Base-by-base conservation (phyloP, 208 protist species). In the Crithidia fasciculata region DNA sequence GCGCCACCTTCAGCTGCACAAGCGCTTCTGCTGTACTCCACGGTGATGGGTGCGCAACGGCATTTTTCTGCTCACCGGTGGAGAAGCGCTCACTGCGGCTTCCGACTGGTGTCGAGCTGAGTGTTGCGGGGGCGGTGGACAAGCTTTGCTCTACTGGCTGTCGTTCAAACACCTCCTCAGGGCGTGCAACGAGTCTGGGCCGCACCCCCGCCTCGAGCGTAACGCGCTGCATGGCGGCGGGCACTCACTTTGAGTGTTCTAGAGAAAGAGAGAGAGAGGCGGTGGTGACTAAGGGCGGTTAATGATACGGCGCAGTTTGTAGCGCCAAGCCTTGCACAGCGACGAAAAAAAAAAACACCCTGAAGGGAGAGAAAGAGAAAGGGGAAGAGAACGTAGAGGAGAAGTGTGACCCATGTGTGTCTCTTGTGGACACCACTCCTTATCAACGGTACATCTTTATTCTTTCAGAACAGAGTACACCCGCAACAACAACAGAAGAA, bases 11-110 rank as follows among this genome's bases (percentile, higher is more conserved):
- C 10, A 69, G 64, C 64, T 69, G 64, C 13, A 69, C 6, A 3
- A 69, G 64, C 4, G 64, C 64, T 28, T 57, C 64, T 28, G 64
- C 64, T 3, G 64, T 52, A 19, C 49, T 59, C 64, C 64, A 69
- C 4, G 49, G 39, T 3, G 4, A 9, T 5, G 8, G 45, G 12
- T 13, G 7, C 52, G 2, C 40, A 13, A 40, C 39, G 10, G 12
- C 28, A 39, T 55, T 36, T 28, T 4, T 12, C 15, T n/a, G 9
- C 7, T 12, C 8, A 53, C 19, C 47, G 37, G 15, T 67, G 10
- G n/a, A 16, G 18, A 67, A 67, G 5, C 7, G 62, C 28, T 67
- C 62, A 3, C 18, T 16, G 41, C 28, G 28, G 28, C 28, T 28
- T 28, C 28, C 28, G 28, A 28, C 28, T 28, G 28, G 28, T 1